These are phyloP conservation scores for Bromus sterilis DNA, from an alignment of 176 grass and related monocot genomes.

Conservation along the genomic window DNA sequence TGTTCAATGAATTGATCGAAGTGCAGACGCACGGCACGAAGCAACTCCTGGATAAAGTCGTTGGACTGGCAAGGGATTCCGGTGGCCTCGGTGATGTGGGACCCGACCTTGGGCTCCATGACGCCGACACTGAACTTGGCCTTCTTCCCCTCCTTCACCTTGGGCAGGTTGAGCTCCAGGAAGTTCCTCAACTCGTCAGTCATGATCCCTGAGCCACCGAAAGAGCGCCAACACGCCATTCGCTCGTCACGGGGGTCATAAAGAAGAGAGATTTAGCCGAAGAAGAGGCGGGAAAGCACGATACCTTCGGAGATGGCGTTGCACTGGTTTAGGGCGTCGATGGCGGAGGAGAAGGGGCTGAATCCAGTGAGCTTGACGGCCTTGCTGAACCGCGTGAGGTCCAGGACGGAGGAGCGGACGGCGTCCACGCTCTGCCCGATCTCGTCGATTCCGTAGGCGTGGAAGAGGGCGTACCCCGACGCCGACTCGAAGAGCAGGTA, in stretches of 20 bases:
- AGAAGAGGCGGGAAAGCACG: too few species aligned
- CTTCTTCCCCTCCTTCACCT: constrained; percentile 64
- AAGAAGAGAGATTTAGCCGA: background rate
- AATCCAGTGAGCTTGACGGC: constrained; percentile 69
- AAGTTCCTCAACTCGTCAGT: constrained; percentile 76
- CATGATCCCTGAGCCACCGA: constrained; percentile 50
- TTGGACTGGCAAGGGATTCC: constrained; percentile 77
- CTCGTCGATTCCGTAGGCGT: constrained; percentile 62
- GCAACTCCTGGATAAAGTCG: constrained; percentile 64
- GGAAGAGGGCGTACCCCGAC: constrained; percentile 63
- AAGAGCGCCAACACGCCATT: background rate
- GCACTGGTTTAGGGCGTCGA: constrained; percentile 70
- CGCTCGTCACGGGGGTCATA: background rate
- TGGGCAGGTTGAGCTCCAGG: constrained; percentile 67
- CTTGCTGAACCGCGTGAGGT: constrained; percentile 70
- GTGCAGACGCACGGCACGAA: constrained; percentile 64
- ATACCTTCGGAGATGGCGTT: constrained; percentile 80
- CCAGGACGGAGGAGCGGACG: constrained; percentile 44
- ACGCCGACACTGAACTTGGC: constrained; percentile 69
- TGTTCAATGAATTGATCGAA: constrained; percentile 56
- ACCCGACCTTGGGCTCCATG: constrained; percentile 60
- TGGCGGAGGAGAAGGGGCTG: constrained; percentile 58
- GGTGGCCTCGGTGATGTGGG: constrained; percentile 66
- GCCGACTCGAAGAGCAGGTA: constrained; percentile 81
- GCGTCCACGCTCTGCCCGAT: constrained; percentile 68